Evolutionary conservation across 495 filamentous ascomycete species (phyloP), one percentile per base, ranked within the genome.

Genomic region (Penicillium subrubescens): DNA sequence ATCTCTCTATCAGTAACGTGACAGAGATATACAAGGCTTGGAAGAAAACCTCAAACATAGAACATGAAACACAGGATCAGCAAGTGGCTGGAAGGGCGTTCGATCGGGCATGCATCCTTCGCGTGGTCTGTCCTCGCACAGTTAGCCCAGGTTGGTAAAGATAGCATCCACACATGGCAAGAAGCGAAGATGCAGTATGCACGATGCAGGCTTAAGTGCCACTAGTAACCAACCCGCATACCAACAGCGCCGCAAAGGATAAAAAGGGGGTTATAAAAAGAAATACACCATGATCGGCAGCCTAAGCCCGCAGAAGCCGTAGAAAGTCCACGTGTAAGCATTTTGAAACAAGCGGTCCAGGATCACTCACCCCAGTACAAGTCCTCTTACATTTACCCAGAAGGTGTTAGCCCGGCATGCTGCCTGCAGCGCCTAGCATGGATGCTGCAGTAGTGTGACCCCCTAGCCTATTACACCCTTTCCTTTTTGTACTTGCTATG

Each of bases 291-390:
- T 57, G 60, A 62, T 63, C 60, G 62, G 37, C 60, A 54, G 8
- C 37, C 64, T 23, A 66, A 44, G 44, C 46, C 39, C 54, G 56
- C 43, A 39, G 21, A 57, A 54, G 31, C 53, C 53, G 53, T 31
- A 23, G 1, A 11, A 41, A 44, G 59, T 59, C 66, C 62, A 64
- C 62, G 62, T 68, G 66, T 65, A 60, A 62, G 37, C 21, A 48
- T 17, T 41, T 31, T 68, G 66, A 68, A 68, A 68, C 65, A 60
- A 59, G 39, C 41, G 57, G 57, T 39, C 31, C 58, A 60, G 58
- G 58, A 60, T 37, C 15, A 31, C 23, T 21, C 3, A 12, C 43
- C 58, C 33, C 21, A 29, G 27, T 44, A 8, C 44, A 39, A 34
- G 19, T 25, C 44, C n/a, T 39, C 8, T 10, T 27, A 33, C 35